Percentiles rank a stretch among this genome's conserved stretches.
Evolutionary conservation across 768 basidiomycete species (phyloP).

Genomic region (Trametes villosa): DNA sequence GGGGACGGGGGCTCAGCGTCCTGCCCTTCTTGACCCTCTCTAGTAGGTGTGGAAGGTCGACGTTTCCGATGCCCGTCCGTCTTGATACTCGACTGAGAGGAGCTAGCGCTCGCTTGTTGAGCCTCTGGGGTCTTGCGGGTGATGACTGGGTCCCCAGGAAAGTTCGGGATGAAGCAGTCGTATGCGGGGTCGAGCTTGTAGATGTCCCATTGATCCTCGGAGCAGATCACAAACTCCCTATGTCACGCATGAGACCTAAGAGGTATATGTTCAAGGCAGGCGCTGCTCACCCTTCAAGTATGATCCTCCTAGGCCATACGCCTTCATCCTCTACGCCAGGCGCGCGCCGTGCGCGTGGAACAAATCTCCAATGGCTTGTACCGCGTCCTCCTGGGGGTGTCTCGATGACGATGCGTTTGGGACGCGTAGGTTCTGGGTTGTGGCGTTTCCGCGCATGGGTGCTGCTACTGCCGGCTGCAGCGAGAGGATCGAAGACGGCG

Average conservation of each 20-base stretch:
- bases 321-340: slow-evolving; percentile 69
- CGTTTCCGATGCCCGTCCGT: neutral
- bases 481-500: slow-evolving; percentile 72
- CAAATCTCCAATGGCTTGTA: slow-evolving; percentile 71
- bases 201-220: slow-evolving; percentile 85
- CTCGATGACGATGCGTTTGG: slow-evolving; percentile 79
- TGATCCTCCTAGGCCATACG: slow-evolving; percentile 65
- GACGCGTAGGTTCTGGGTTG: slow-evolving; percentile 52
- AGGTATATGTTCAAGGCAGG: neutral
- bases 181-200: slow-evolving; percentile 82
- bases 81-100: neutral
- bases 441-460: slow-evolving; percentile 47
- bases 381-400: slow-evolving; percentile 51
- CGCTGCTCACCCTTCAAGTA: slow-evolving; percentile 67
- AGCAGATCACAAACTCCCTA: slow-evolving; percentile 55
- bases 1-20: neutral
- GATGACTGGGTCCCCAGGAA: slow-evolving; percentile 34
- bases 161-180: slow-evolving; percentile 56
- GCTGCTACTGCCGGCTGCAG: slow-evolving; percentile 49
- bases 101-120: neutral
- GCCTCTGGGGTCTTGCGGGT: slow-evolving; percentile 20
- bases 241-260: slow-evolving; percentile 8
- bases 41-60: neutral
- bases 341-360: slow-evolving; percentile 67
- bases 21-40: neutral